These are phyloP conservation scores for Epichloe typhina DNA, from an alignment of 2,329 filamentous ascomycete species.

Conservation along the genomic window DNA sequence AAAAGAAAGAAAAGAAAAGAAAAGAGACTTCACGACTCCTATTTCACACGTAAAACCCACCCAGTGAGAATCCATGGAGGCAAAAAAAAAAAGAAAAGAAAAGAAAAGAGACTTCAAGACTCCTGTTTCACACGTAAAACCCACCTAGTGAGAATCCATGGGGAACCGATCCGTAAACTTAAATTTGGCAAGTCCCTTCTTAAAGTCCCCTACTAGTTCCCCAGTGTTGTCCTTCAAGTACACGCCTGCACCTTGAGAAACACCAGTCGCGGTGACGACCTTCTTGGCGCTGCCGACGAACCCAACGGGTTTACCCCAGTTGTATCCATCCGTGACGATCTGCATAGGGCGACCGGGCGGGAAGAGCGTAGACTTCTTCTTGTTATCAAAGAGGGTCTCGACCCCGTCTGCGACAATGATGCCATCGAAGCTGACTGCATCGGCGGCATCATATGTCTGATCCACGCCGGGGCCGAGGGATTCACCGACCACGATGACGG, in stretches of 20 bases:
- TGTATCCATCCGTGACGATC: constrained; percentile 49
- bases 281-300: constrained; percentile 34
- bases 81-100: neutral
- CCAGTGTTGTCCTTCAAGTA: constrained; percentile 22
- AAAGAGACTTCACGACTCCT: constrained; percentile 5
- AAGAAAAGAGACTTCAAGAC: neutral
- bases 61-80: constrained; percentile 29
- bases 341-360: constrained; percentile 49
- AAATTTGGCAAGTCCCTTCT: constrained; percentile 47
- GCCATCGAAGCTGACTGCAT: constrained; percentile 49
- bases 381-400: constrained; percentile 34
- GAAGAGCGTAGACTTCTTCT: constrained; percentile 39
- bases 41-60: neutral
- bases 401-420: constrained; percentile 46
- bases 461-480: constrained; percentile 39
- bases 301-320: constrained; percentile 58
- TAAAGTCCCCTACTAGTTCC: constrained; percentile 31
- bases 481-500: constrained; percentile 48
- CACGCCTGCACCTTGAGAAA: constrained; percentile 30
- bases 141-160: constrained; percentile 26
- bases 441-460: constrained; percentile 50
- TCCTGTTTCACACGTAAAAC: constrained; percentile 4
- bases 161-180: constrained; percentile 54
- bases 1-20: neutral
- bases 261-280: constrained; percentile 29